A percentile compares a stretch with the other conserved stretches of the same genome.
Conservation (phyloP, 768 basidiomycete genomes). For the Suillus occidentalis region DNA sequence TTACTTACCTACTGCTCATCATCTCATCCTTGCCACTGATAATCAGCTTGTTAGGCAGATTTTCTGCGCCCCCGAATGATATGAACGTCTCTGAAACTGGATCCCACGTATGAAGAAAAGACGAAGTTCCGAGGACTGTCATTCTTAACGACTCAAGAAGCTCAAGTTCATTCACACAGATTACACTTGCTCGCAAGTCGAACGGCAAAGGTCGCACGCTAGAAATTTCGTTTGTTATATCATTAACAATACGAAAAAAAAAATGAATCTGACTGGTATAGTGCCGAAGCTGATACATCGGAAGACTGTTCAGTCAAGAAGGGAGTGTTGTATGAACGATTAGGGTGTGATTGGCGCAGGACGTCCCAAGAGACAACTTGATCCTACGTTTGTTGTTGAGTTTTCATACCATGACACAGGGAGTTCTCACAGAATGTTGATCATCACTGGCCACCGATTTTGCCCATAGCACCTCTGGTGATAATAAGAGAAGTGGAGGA, state of each 20-base stretch:
- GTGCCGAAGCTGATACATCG: conserved; percentile 52
- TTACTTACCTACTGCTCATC: conserved; percentile 54
- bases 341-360: conserved; percentile 37
- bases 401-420: background rate
- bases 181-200: conserved; percentile 36
- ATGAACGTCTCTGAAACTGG: conserved; percentile 53
- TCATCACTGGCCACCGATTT: conserved; percentile 13
- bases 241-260: conserved; percentile 1
- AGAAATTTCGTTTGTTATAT: conserved; percentile 11
- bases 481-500: background rate
- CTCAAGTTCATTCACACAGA: conserved; percentile 47
- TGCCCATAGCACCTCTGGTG: conserved; percentile 19
- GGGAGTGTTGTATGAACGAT: conserved; percentile 40
- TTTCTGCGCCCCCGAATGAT: conserved; percentile 38
- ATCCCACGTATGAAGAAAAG: conserved; percentile 67
- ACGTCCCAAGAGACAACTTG: conserved; percentile 66
- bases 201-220: conserved; percentile 52
- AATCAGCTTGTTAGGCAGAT: conserved; percentile 38
- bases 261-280: conserved; percentile 51
- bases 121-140: conserved; percentile 67
- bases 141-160: conserved; percentile 54
- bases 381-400: conserved; percentile 34
- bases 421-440: conserved; percentile 18
- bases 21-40: conserved; percentile 59
- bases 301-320: conserved; percentile 71